Evolutionary conservation across 192 early-diverging fungal species (phyloP).

Genomic region (Coemansia reversa): DNA sequence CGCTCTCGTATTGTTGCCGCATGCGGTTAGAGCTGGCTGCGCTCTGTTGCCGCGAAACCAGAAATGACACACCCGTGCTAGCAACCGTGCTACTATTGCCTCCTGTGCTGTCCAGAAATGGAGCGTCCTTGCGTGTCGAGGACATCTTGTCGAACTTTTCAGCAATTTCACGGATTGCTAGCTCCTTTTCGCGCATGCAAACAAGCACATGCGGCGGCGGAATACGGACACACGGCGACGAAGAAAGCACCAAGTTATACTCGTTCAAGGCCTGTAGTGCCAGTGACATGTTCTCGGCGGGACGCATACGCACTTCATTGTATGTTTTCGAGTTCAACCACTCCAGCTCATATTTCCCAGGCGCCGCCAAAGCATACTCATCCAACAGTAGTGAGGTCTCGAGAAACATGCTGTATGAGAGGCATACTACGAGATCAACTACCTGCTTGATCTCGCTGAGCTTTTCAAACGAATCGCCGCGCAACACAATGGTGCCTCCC

Average conservation of each 20-base stretch:
- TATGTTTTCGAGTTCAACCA: background rate
- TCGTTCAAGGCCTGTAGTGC: slow-evolving; percentile 61
- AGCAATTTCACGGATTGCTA: slow-evolving; percentile 31
- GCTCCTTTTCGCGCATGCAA: slow-evolving; percentile 62
- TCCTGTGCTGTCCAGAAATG: background rate
- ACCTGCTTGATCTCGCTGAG: slow-evolving; percentile 80
- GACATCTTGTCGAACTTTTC: slow-evolving; percentile 36
- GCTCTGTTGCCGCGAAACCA: slow-evolving; percentile 53
- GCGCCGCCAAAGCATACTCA: slow-evolving; percentile 66
- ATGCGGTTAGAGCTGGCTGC: slow-evolving; percentile 47
- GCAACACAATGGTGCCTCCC: slow-evolving; percentile 85
- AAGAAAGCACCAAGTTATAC: slow-evolving; percentile 74
- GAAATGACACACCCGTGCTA: slow-evolving; percentile 41
- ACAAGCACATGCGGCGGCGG: slow-evolving; percentile 81
- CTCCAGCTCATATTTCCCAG: slow-evolving; percentile 25
- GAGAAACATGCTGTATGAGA: slow-evolving; percentile 83
- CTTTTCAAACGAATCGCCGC: slow-evolving; percentile 70
- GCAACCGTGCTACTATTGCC: background rate
- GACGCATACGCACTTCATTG: background rate
- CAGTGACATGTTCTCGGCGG: slow-evolving; percentile 18
- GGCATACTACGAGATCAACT: slow-evolving; percentile 78
- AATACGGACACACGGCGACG: slow-evolving; percentile 83
- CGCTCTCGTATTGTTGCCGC: slow-evolving; percentile 55
- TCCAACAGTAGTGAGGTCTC: slow-evolving; percentile 79
- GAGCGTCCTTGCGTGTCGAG: slow-evolving; percentile 12